Evolutionary conservation across 169 alveolate species (phyloP).

Genomic region (Eimeria mitis): DNA sequence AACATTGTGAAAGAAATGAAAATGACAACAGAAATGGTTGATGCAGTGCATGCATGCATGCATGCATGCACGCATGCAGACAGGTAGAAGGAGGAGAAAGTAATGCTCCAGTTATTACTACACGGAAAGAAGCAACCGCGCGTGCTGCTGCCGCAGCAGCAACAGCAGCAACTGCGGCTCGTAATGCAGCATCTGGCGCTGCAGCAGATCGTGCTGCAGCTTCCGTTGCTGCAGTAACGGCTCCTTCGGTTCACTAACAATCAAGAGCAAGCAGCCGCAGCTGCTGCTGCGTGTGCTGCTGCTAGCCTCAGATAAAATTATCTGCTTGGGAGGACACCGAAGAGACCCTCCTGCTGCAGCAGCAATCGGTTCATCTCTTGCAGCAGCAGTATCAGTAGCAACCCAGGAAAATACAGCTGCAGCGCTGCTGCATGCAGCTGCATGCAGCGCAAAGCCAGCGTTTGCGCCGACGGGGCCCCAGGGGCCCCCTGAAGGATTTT

Average conservation of each 20-base stretch:
- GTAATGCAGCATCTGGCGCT: background rate
- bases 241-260: background rate
- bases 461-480: background rate
- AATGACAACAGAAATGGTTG: too few species aligned
- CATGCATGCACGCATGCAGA: background rate
- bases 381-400: slow-evolving; percentile 4
- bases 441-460: slow-evolving; percentile 14
- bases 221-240: background rate
- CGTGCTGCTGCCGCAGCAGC: slow-evolving; percentile 41
- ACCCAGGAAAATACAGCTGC: background rate
- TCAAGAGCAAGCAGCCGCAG: background rate
- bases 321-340: background rate
- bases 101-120: background rate
- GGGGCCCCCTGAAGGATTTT: background rate
- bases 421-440: slow-evolving; percentile 20
- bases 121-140: background rate
- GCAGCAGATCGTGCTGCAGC: slow-evolving; percentile 16
- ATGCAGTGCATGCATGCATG: too few species aligned
- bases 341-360: slow-evolving; percentile 43
- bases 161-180: slow-evolving; percentile 14
- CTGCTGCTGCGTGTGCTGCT: background rate
- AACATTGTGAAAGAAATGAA: slow-evolving; percentile 85
- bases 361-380: background rate
- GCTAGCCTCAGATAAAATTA: background rate
- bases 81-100: background rate